phyloP scores from a whole-genome alignment of 768 basidiomycete species.

The Mycena rosella region DNA sequence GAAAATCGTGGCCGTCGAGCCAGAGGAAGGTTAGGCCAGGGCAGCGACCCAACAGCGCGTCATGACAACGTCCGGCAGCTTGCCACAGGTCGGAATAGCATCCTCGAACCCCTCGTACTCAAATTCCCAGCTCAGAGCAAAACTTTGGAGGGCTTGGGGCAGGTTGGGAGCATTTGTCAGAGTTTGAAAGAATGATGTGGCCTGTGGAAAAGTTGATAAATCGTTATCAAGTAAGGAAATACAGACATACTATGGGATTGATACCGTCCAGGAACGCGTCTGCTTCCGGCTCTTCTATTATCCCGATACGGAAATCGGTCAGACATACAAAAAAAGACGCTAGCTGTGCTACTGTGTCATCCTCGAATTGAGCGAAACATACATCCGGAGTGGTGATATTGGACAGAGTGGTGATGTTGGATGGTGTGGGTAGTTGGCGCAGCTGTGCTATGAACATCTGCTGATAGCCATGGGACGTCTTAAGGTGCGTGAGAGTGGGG shows the following conservation, averaged over 20 bases:
- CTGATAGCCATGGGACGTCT: neutral
- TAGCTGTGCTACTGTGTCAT: neutral
- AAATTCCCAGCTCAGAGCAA: constrained; percentile 4
- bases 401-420: neutral
- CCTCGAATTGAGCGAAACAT: neutral
- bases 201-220: neutral
- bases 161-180: neutral
- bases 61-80: neutral
- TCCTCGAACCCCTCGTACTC: neutral
- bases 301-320: neutral
- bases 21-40: neutral
- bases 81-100: neutral
- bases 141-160: neutral
- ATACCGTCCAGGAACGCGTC: neutral
- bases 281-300: neutral
- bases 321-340: neutral
- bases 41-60: neutral
- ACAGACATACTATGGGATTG: neutral
- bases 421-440: neutral
- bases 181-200: neutral
- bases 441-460: neutral
- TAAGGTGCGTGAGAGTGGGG: neutral
- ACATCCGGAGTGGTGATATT: neutral
- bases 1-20: neutral
- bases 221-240: neutral